Evolutionary conservation across 192 early-diverging fungal genomes (phyloP), one percentile per base, ranked within the genome.

Genomic region (Entomortierella chlamydospora): DNA sequence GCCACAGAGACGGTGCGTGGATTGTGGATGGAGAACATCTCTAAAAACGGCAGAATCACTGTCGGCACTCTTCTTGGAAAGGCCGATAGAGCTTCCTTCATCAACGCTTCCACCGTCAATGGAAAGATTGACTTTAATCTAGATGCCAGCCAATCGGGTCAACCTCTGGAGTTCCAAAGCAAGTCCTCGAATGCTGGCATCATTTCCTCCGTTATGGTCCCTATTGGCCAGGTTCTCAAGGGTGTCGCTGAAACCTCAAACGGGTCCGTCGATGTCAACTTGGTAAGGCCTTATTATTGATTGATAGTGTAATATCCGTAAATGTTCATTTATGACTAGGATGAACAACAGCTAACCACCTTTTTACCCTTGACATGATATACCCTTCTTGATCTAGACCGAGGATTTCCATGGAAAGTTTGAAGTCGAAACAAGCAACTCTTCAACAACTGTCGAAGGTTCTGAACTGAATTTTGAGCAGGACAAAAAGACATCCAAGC

Each of bases 401-500:
- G 76, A 79, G 13, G 76, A 64, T 0, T 79, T 79, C 29, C 20
- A 66, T 0, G 76, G 76, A 12, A n/a, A 37, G 9, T 79, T 79
- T 31, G 50, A 59, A 13, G 1, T 79, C 22, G 57, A 58, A 0
- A 79, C 76, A 10, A 55, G 39, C 50, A 60, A 79, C 23, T 41
- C 50, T 4, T n/a, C 20, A 0, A 33, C 68, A 10, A 57, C 26
- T 2, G 68, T 79, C 28, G 68, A 79, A 43, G 76, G 76, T 4
- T 30, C 76, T 2, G 31, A 79, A 13, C 9, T 79, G 23, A 34
- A 15, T 1, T 25, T 79, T 18, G 57, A 60, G 7, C 26, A 61
- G 15, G 49, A 66, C 51, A 79, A 39, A 11, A 79, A 65, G 41
- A 25, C 33, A 0, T 23, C 57, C 49, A 79, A 79, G 63, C 43